Conservation (phyloP, 129 eudicot genomes). For the Mikania micrantha region DNA sequence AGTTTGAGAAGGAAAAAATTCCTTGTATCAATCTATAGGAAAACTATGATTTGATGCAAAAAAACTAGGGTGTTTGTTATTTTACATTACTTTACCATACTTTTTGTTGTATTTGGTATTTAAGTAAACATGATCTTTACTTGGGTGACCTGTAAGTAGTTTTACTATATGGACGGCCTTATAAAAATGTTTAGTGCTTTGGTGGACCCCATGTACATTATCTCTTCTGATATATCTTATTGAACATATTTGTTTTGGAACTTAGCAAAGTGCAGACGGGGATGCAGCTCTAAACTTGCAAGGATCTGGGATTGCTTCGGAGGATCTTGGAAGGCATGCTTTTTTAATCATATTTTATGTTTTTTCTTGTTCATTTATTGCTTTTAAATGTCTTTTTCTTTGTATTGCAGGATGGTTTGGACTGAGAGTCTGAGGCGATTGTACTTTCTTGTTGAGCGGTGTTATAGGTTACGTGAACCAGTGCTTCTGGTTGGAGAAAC, state of each 20-base stretch:
- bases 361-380: background rate
- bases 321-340: constrained; percentile 45
- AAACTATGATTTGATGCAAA: background rate
- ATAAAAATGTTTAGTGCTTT: background rate
- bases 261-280: constrained; percentile 28
- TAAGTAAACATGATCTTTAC: background rate
- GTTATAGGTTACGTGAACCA: constrained; percentile 87
- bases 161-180: background rate
- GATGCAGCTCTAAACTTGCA: constrained; percentile 21
- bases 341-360: background rate
- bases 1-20: background rate
- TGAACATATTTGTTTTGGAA: constrained; percentile 2
- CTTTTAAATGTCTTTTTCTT: background rate
- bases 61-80: background rate
- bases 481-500: constrained; percentile 98
- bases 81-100: background rate
- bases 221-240: background rate
- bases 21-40: background rate
- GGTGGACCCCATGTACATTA: background rate
- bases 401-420: constrained; percentile 64
- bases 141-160: background rate
- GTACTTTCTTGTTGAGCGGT: constrained; percentile 79
- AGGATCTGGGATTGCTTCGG: constrained; percentile 16
- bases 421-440: constrained; percentile 79
- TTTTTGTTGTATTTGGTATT: background rate